Percentiles rank a stretch among this genome's conserved stretches.
These are phyloP conservation scores for Melanomma pulvis-pyrius DNA, from an alignment of 495 filamentous ascomycete species.

Conservation along the genomic window DNA sequence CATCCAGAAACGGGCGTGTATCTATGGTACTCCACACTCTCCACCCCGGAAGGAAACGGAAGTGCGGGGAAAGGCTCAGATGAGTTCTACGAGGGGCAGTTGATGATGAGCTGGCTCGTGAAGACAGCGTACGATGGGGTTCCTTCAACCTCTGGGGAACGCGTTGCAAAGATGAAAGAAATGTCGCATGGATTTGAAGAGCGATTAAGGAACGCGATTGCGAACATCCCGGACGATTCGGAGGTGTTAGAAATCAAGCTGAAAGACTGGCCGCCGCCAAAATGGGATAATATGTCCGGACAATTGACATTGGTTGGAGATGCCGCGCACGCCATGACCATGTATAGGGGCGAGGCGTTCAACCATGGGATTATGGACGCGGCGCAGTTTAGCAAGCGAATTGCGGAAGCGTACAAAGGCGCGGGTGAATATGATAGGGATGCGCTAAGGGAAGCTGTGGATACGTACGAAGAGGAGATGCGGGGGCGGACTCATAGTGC, in stretches of 20 bases:
- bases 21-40: slow-evolving; percentile 16
- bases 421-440: slow-evolving; percentile 16
- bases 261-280: slow-evolving; percentile 47
- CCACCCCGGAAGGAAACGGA: slow-evolving; percentile 18
- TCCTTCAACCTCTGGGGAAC: neutral
- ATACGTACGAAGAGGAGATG: slow-evolving; percentile 45
- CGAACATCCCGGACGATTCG: slow-evolving; percentile 9
- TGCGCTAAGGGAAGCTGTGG: slow-evolving; percentile 16
- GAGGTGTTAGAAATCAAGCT: slow-evolving; percentile 32
- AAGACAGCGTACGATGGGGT: neutral
- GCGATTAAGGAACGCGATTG: neutral
- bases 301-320: slow-evolving; percentile 53
- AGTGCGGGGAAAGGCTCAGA: neutral
- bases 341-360: slow-evolving; percentile 53
- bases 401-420: slow-evolving; percentile 19
- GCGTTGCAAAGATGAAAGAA: slow-evolving; percentile 13
- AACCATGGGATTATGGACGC: slow-evolving; percentile 54
- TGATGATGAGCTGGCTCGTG: slow-evolving; percentile 15
- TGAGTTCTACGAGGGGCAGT: slow-evolving; percentile 14
- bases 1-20: slow-evolving; percentile 13
- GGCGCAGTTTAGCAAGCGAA: slow-evolving; percentile 18
- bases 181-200: slow-evolving; percentile 20
- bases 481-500: slow-evolving; percentile 38
- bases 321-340: slow-evolving; percentile 55
- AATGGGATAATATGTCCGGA: slow-evolving; percentile 48